Conservation (phyloP, 306 rosid genomes). For the Datisca glomerata region DNA sequence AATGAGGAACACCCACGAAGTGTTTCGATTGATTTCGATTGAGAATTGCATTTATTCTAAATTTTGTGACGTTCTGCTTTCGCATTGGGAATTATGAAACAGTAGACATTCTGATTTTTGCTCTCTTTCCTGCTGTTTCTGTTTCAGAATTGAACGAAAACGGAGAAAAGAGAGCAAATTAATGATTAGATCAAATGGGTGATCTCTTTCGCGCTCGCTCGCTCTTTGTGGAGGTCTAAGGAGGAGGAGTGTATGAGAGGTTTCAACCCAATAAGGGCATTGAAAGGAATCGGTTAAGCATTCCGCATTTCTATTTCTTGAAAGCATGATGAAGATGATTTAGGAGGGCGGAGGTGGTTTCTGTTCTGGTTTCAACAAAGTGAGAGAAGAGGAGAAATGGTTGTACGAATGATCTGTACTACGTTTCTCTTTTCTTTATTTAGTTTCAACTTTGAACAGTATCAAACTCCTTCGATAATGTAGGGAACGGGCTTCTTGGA, state of each 20-base stretch:
- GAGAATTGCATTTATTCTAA: slow-evolving; percentile 17
- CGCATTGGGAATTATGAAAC: background rate
- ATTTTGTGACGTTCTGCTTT: background rate
- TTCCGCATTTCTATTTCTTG: background rate
- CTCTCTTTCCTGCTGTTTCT: background rate
- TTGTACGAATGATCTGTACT: slow-evolving; percentile 16
- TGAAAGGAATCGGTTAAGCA: background rate
- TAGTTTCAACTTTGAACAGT: too few relatives aligned
- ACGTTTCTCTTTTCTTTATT: slow-evolving; percentile 8
- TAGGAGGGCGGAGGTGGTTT: background rate
- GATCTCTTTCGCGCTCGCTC: background rate
- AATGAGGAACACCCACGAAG: slow-evolving; percentile 6
- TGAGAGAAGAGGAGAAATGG: background rate
- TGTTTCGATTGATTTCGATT: background rate
- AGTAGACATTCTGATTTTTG: background rate
- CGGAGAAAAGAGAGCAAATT: background rate
- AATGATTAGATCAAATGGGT: background rate
- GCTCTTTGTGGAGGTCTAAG: background rate
- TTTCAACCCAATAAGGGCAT: too few relatives aligned
- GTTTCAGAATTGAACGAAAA: too few relatives aligned
- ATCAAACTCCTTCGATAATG: too few relatives aligned
- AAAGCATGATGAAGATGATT: background rate
- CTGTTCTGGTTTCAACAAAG: background rate
- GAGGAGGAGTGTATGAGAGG: background rate
- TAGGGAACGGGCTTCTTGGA: too few relatives aligned